Percentiles rank a stretch among this genome's conserved stretches.
phyloP scores from a whole-genome alignment of 345 rosid genomes.

The Gossypium bickii region DNA sequence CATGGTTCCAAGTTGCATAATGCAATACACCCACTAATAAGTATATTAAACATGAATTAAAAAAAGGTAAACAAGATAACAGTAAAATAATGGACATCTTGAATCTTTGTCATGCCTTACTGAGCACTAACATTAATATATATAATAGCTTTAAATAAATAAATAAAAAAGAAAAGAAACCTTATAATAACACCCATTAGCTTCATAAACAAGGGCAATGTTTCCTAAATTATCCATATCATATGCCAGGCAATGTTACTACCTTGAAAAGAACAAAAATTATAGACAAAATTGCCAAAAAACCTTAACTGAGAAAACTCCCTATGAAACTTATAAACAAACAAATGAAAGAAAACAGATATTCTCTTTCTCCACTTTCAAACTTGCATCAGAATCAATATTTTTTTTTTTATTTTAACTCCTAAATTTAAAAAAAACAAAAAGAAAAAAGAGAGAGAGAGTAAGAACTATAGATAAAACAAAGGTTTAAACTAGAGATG shows the following conservation, averaged over 20 bases:
- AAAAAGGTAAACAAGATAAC: not conserved
- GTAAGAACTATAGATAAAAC: not conserved
- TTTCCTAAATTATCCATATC: not conserved
- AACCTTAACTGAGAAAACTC: conserved; percentile 31
- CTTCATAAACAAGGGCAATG: no score
- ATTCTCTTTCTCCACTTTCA: conserved; percentile 39
- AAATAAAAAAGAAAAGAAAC: not conserved
- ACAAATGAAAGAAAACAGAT: conserved; percentile 46
- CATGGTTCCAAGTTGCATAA: conserved; percentile 17
- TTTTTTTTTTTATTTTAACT: no score
- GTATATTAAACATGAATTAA: conserved; percentile 13
- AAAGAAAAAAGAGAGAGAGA: fast-evolving
- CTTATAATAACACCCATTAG: conserved; percentile 17
- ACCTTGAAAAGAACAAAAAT: conserved; percentile 20
- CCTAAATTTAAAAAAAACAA: no score
- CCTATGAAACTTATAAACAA: conserved; percentile 35
- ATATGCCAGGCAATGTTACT: conserved; percentile 20
- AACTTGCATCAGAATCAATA: conserved; percentile 35
- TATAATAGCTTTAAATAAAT: conserved; percentile 6
- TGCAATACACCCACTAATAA: conserved; percentile 18
- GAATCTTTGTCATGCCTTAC: conserved; percentile 32
- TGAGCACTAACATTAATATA: conserved; percentile 21
- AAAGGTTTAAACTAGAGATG: conserved; percentile 41
- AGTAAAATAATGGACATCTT: conserved; percentile 24
- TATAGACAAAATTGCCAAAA: conserved; percentile 35